These are phyloP conservation scores for Neonectria coccinea DNA, from an alignment of 2,329 filamentous ascomycete genomes.

Conservation along the genomic window DNA sequence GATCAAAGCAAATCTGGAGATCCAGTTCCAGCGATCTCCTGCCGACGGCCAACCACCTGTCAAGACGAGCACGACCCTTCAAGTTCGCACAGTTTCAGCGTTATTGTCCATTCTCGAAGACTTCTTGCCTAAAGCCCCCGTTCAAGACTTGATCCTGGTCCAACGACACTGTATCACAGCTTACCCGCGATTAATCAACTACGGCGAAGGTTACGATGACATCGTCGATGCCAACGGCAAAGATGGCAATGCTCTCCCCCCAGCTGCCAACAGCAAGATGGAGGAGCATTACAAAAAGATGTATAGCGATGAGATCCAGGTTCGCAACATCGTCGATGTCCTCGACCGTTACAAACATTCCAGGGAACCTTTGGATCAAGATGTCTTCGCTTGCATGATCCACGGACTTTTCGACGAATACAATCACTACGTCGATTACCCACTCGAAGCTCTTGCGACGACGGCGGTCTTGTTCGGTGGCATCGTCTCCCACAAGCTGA, in stretches of 20 bases:
- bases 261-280: conserved; percentile 88
- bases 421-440: conserved; percentile 93
- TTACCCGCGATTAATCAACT: conserved; percentile 96
- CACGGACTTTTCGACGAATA: conserved; percentile 98
- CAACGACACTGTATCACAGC: conserved; percentile 91
- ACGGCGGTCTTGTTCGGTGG: conserved; percentile 97
- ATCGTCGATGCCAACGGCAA: conserved; percentile 88
- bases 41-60: conserved; percentile 69
- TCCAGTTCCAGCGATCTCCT: conserved; percentile 73
- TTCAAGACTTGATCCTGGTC: conserved; percentile 79
- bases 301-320: conserved; percentile 91
- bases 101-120: conserved; percentile 84
- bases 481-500: conserved; percentile 92
- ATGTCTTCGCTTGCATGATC: conserved; percentile 98
- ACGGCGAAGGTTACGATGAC: conserved; percentile 91
- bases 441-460: conserved; percentile 93
- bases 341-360: conserved; percentile 91
- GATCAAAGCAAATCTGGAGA: conserved; percentile 86
- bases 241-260: conserved; percentile 83
- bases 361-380: conserved; percentile 84
- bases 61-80: conserved; percentile 78
- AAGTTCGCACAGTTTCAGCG: conserved; percentile 85
- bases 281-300: conserved; percentile 98
- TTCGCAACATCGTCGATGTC: conserved; percentile 85
- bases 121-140: conserved; percentile 68